These are phyloP conservation scores for Wickerhamomyces alni DNA, from an alignment of 805 yeast species.

Conservation along the genomic window DNA sequence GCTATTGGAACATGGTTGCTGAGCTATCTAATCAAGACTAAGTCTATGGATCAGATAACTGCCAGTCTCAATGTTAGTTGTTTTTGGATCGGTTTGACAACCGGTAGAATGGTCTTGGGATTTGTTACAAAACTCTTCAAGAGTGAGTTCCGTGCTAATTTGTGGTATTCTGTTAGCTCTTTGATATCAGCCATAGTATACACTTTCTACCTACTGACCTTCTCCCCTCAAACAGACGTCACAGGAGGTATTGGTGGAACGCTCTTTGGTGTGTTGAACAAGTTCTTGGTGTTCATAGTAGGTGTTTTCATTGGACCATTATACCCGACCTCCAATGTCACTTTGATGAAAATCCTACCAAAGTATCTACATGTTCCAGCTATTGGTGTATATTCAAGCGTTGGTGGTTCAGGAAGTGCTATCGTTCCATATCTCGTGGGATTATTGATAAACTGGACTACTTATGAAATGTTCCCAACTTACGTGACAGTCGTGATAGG, in stretches of 20 bases:
- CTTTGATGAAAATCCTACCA: constrained; percentile 60
- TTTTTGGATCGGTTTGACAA: constrained; percentile 66
- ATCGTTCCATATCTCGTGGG: constrained; percentile 65
- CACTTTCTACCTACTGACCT: constrained; percentile 3
- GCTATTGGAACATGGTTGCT: constrained; percentile 68
- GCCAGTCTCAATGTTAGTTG: constrained; percentile 65
- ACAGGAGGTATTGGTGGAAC: background rate
- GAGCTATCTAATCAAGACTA: constrained; percentile 51
- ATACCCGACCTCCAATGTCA: constrained; percentile 67
- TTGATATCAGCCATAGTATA: constrained; percentile 22
- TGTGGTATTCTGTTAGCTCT: constrained; percentile 29
- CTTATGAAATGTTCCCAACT: constrained; percentile 23
- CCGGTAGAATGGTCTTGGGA: constrained; percentile 56
- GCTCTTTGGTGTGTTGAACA: constrained; percentile 2
- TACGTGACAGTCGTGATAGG: constrained; percentile 7
- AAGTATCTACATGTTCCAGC: constrained; percentile 54
- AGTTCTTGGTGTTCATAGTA: constrained; percentile 27
- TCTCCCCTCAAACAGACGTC: background rate
- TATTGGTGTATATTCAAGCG: constrained; percentile 67
- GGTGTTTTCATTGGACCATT: constrained; percentile 66
- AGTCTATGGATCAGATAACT: constrained; percentile 37
- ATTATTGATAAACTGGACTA: constrained; percentile 20
- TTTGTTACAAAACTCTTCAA: constrained; percentile 44
- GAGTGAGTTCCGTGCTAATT: constrained; percentile 37
- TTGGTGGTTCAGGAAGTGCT: constrained; percentile 85